Base-by-base conservation (phyloP, 768 basidiomycete species). In the Trametes cingulata region DNA sequence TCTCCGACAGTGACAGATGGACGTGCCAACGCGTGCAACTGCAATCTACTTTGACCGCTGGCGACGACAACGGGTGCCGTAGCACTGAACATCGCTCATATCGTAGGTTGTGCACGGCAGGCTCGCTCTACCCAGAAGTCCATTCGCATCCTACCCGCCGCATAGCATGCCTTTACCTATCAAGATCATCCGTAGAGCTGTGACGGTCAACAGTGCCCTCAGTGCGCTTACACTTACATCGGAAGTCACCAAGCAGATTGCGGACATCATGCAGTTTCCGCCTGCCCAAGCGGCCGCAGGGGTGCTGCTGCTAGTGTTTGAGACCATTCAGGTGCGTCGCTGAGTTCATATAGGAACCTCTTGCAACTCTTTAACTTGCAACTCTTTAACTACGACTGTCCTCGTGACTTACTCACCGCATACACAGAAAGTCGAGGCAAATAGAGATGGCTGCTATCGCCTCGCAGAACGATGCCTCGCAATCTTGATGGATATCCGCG, bases 271-370 rank as follows among this genome's bases (percentile, higher is more conserved):
- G 17, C 71, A 74, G 49, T 81, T 82, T 58, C 77, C 80, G 15
- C 80, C 81, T 1, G 79, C 75, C 0, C 68, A 71, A 3, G 79
- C 77, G 0, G 74, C 78, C 0, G 71, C 78, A 5, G 73, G 73
- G 0, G 60, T 80, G 4, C 64, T 82, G 15, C 68, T 81, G 20
- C 69, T 77, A 12, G 78, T 82, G 15, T 70, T 82, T 51, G 70
- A 81, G 62, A 80, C 78, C 0, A 68, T 80, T 20, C 77, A 82
- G 72, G 81, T 79, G 71, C 46, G 40, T 2, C 4, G 29, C 6
- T 33, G 6, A 33, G n/a, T n/a, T n/a, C n/a, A n/a, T n/a, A n/a
- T n/a, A n/a, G n/a, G n/a, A n/a, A n/a, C n/a, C n/a, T n/a, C n/a
- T n/a, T n/a, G n/a, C n/a, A n/a, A n/a, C n/a, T n/a, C n/a, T n/a